Conservation (phyloP, 2,329 filamentous ascomycete species). For the Boeremia exigua region DNA sequence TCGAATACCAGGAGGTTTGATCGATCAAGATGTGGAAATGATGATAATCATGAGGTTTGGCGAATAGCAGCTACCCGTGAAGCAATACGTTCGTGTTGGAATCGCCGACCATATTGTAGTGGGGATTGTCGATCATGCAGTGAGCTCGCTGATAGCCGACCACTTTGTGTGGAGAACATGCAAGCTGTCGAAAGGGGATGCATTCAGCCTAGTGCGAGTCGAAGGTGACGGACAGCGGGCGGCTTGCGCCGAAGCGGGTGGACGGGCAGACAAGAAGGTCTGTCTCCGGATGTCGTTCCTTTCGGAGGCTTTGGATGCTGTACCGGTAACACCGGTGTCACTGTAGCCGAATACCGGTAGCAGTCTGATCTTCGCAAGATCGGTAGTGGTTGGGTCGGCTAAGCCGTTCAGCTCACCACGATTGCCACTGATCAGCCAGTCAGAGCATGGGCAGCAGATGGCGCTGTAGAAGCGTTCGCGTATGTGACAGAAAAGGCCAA, state of each 20-base stretch:
- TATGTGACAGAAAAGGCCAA: neutral
- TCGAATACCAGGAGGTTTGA: too few species aligned
- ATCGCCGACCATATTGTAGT: slow-evolving; percentile 14
- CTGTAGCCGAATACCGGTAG: neutral
- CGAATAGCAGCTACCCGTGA: too few species aligned
- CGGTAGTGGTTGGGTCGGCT: neutral
- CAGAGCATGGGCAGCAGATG: neutral
- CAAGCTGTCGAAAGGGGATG: neutral
- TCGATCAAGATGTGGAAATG: too few species aligned
- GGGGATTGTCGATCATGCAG: slow-evolving; percentile 1
- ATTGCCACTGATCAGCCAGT: neutral
- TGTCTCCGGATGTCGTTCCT: neutral
- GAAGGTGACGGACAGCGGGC: too few species aligned
- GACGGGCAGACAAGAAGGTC: neutral
- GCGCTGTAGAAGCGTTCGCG: neutral
- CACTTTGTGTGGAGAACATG: neutral
- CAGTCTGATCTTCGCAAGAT: neutral
- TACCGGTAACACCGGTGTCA: neutral
- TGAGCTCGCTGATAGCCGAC: neutral
- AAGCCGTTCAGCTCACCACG: neutral
- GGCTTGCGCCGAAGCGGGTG: neutral
- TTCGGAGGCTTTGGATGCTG: neutral
- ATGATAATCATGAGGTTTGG: too few species aligned
- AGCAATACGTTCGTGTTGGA: neutral
- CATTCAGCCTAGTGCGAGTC: neutral